Evolutionary conservation across 768 basidiomycete species (phyloP).

Genomic region (Leucocoprinus sp.): DNA sequence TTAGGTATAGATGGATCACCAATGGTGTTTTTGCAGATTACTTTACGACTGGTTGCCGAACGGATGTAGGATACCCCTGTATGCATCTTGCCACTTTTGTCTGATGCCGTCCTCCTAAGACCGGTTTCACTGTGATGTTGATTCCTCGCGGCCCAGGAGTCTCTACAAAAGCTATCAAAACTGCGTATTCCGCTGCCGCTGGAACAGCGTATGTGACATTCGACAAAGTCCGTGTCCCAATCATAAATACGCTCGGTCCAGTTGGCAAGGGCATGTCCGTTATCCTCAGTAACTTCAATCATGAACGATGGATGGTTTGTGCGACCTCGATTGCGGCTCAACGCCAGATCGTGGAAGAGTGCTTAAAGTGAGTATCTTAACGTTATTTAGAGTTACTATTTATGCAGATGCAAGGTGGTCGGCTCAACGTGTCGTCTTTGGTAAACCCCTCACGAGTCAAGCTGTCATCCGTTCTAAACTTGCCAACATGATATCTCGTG

Average conservation of each 20-base stretch:
- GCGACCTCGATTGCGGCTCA: slow-evolving; percentile 67
- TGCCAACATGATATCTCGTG: slow-evolving; percentile 81
- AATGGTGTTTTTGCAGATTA: slow-evolving; percentile 83
- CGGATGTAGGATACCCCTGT: slow-evolving; percentile 43
- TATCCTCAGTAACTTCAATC: slow-evolving; percentile 82
- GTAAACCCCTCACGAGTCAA: slow-evolving; percentile 74
- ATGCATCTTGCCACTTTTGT: not conserved
- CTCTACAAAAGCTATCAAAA: slow-evolving; percentile 85
- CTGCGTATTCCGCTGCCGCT: slow-evolving; percentile 84
- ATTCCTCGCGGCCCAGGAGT: slow-evolving; percentile 66
- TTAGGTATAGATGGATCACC: slow-evolving; percentile 66
- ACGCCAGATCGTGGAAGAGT: slow-evolving; percentile 80
- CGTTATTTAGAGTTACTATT: slow-evolving; percentile 4
- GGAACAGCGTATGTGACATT: slow-evolving; percentile 86
- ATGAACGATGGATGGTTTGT: slow-evolving; percentile 85
- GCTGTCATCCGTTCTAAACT: slow-evolving; percentile 87
- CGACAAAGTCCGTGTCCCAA: slow-evolving; percentile 74
- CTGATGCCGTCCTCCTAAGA: slow-evolving; percentile 26
- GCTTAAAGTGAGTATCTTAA: slow-evolving; percentile 53
- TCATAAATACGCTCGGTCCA: slow-evolving; percentile 81
- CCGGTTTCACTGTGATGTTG: slow-evolving; percentile 69
- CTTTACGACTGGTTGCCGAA: slow-evolving; percentile 73
- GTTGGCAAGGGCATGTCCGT: slow-evolving; percentile 79
- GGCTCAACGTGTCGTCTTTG: slow-evolving; percentile 83
- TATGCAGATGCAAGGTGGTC: slow-evolving; percentile 54